Conservation (phyloP, 352 stramenopile genomes). For the Globisporangium yorkense region DNA sequence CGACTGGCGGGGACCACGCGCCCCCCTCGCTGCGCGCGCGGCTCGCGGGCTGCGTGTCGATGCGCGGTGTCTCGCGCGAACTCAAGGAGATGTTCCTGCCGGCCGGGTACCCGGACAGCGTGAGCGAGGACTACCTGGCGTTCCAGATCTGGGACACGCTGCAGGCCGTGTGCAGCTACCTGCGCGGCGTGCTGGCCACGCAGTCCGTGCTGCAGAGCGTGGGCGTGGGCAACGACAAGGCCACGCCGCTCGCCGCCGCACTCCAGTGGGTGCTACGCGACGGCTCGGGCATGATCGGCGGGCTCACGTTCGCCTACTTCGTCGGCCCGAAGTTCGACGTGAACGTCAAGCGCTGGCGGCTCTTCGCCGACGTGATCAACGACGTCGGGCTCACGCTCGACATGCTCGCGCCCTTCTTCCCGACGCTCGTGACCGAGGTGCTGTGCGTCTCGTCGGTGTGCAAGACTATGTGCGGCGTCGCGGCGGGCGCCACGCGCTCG, state of each 20-base stretch:
- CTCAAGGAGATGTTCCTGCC: slow-evolving; percentile 86
- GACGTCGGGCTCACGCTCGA: slow-evolving; percentile 92
- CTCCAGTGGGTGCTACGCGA: slow-evolving; percentile 76
- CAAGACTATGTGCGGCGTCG: slow-evolving; percentile 95
- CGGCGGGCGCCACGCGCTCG: slow-evolving; percentile 90
- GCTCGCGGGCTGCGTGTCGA: slow-evolving; percentile 21
- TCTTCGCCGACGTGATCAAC: slow-evolving; percentile 96
- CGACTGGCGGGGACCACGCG: slow-evolving; percentile 4
- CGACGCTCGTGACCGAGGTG: slow-evolving; percentile 56
- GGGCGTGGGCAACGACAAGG: slow-evolving; percentile 88
- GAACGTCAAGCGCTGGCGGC: slow-evolving; percentile 94
- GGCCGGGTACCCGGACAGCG: slow-evolving; percentile 76
- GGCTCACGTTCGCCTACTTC: slow-evolving; percentile 92
- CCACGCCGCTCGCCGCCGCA: slow-evolving; percentile 64
- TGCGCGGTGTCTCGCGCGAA: slow-evolving; percentile 36
- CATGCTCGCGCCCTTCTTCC: slow-evolving; percentile 73
- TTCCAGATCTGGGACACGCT: slow-evolving; percentile 96
- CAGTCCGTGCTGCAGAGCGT: slow-evolving; percentile 91
- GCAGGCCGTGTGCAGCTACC: slow-evolving; percentile 94
- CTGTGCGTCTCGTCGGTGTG: slow-evolving; percentile 87
- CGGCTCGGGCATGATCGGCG: slow-evolving; percentile 84
- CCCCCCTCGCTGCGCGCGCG: background rate
- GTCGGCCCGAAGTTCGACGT: slow-evolving; percentile 89
- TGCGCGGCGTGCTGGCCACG: slow-evolving; percentile 90
- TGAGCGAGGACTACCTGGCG: slow-evolving; percentile 88